Percentiles rank a stretch among this genome's conserved stretches.
These are phyloP conservation scores for Eutypella sp. DNA, from an alignment of 2,329 filamentous ascomycete genomes.

Conservation along the genomic window DNA sequence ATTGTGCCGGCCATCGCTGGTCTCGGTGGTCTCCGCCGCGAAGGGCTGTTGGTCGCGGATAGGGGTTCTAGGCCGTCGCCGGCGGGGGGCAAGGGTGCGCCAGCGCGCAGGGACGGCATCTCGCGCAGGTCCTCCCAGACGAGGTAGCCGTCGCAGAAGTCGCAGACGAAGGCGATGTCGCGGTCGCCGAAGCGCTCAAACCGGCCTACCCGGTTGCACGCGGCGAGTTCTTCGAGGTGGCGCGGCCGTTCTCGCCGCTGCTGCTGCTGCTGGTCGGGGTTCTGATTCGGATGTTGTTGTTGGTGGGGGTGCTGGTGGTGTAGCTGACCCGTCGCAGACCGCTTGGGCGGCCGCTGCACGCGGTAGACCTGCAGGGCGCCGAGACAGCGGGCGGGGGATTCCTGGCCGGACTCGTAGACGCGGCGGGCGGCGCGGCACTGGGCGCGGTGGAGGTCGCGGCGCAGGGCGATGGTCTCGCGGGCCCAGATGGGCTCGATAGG, in stretches of 20 bases:
- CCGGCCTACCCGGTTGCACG: constrained; percentile 48
- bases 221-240: constrained; percentile 42
- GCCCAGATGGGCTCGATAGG: constrained; percentile 53
- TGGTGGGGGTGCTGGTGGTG: constrained; percentile 6
- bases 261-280: constrained; percentile 4
- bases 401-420: constrained; percentile 49
- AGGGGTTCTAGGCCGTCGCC: not conserved
- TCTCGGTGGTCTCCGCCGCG: not conserved
- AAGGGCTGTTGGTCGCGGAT: constrained; percentile 2
- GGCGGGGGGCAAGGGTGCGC: constrained; percentile 21
- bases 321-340: constrained; percentile 4
- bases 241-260: too few species aligned
- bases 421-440: constrained; percentile 54
- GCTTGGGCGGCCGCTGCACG: constrained; percentile 34
- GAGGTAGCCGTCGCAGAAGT: constrained; percentile 57
- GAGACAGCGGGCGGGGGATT: constrained; percentile 45
- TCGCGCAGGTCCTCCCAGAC: constrained; percentile 52
- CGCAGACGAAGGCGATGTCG: constrained; percentile 55
- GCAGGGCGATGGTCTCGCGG: constrained; percentile 44
- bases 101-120: constrained; percentile 43
- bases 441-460: constrained; percentile 49
- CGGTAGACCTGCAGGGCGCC: constrained; percentile 52
- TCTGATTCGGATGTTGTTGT: constrained; percentile 5
- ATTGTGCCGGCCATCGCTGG: not conserved
- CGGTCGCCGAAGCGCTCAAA: constrained; percentile 51